phyloP scores from a whole-genome alignment of 2,329 filamentous ascomycete genomes.

The Sporothrix phasma region DNA sequence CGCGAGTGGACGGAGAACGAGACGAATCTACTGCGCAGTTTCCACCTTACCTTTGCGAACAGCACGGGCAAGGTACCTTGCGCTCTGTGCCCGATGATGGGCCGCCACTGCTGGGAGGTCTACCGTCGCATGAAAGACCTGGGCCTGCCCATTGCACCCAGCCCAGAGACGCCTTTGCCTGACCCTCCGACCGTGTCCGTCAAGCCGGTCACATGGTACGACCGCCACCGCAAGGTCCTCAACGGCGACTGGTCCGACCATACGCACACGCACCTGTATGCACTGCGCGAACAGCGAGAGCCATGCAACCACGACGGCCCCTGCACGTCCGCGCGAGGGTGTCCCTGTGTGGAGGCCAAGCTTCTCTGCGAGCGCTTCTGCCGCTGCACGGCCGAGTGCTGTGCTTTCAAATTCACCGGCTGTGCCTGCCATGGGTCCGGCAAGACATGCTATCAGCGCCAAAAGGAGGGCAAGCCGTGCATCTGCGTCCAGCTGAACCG shows the following conservation, averaged over 20 bases:
- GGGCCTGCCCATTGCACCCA: conserved; percentile 27
- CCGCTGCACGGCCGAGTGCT: conserved; percentile 48
- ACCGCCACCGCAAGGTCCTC: conserved; percentile 45
- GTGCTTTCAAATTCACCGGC: conserved; percentile 55
- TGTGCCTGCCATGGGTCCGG: conserved; percentile 53
- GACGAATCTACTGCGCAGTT: conserved; percentile 36
- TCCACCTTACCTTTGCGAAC: conserved; percentile 35
- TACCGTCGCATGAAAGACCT: conserved; percentile 34
- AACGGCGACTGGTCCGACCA: conserved; percentile 46
- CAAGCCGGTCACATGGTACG: conserved; percentile 45
- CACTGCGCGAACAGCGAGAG: conserved; percentile 47
- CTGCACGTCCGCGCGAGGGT: conserved; percentile 47
- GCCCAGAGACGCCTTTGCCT: conserved; percentile 19
- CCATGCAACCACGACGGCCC: conserved; percentile 62
- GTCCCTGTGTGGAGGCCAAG: conserved; percentile 50
- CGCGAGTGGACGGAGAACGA: conserved; percentile 41
- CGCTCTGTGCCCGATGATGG: conserved; percentile 39
- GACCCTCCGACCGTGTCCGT: conserved; percentile 26
- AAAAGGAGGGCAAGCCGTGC: conserved; percentile 50
- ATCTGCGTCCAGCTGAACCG: conserved; percentile 63
- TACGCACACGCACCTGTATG: conserved; percentile 45
- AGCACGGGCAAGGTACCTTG: conserved; percentile 39
- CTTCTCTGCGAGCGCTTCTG: conserved; percentile 68
- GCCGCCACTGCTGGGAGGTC: conserved; percentile 44
- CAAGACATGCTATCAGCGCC: conserved; percentile 45